Base-by-base conservation (phyloP, 2,329 filamentous ascomycete genomes). In the Epichloe hybrida region DNA sequence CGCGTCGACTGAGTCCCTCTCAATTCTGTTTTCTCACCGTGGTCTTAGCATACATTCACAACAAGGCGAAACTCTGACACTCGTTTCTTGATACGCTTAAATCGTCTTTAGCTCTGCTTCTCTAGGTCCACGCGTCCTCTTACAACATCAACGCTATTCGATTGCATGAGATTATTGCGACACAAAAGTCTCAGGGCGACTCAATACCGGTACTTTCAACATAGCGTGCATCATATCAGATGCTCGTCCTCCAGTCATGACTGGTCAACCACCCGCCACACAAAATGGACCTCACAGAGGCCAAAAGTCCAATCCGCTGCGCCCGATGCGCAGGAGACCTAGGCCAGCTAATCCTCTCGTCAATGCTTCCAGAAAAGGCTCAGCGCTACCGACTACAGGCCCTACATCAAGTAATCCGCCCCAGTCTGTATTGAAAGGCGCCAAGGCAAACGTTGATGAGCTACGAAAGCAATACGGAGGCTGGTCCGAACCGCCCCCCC, bases 341-440 rank as follows among this genome's bases (percentile, higher is more conserved):
- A 50, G 55, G 50, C 67, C 73, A 52, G 69, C 72, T 51, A 81
- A 87, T 58, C 84, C 84, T 34, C 69, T 87, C 20, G 79, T 84
- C 48, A 72, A 81, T 49, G 75, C 79, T 43, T 80, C 83, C 61
- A 78, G 73, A 55, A 66, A 58, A 49, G 59, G 57, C n/a, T 50
- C 55, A 11, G 56, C 55, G 52, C 65, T 55, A 46, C 57, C 59
- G 43, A 56, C 42, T 47, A 53, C 43, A 35, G 55, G 57, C 27
- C 45, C 48, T 31, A 51, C 55, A 20, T n/a, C 57, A 20, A 59
- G 54, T 34, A 43, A 56, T 48, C 50, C 57, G 44, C 58, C 50
- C 23, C 48, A 58, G 27, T 54, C 53, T 20, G 51, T 56, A 15
- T 55, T 56, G 41, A 66, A 64, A 50, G 62, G 63, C 17, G 47